Evolutionary conservation across 495 filamentous ascomycete species (phyloP).

Genomic region (Neurospora africana): DNA sequence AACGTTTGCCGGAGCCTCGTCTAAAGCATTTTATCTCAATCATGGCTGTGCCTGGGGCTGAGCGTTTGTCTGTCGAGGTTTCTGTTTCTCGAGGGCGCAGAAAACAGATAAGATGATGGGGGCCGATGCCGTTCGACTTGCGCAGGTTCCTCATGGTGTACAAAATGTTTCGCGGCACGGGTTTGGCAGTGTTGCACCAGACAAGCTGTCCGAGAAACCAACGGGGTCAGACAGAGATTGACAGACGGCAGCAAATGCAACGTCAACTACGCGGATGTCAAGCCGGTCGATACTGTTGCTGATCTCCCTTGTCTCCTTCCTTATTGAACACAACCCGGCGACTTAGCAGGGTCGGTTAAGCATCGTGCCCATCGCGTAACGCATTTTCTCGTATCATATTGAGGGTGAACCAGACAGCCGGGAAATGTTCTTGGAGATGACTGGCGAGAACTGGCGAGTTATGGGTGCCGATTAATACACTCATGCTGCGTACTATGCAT

Average conservation of each 20-base stretch:
- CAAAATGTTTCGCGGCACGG: neutral
- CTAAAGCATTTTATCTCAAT: neutral
- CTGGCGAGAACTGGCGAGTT: neutral
- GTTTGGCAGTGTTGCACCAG: neutral
- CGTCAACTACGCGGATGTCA: neutral
- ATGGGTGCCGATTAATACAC: neutral
- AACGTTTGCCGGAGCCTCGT: no score
- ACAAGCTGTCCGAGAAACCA: neutral
- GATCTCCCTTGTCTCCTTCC: neutral
- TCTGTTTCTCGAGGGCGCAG: neutral
- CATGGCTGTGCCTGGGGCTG: neutral
- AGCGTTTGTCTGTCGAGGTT: neutral
- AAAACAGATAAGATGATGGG: neutral
- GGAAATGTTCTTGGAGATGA: neutral
- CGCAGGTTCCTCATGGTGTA: neutral
- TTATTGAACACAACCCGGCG: neutral
- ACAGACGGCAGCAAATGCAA: neutral
- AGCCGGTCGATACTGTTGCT: neutral
- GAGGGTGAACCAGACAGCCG: neutral
- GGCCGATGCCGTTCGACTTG: neutral
- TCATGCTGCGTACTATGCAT: neutral
- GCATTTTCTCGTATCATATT: neutral
- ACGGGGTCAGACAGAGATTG: neutral
- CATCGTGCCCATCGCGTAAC: neutral
- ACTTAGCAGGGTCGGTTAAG: neutral